phyloP scores from a whole-genome alignment of 139 green algal genomes.

The Limnomonas spitsbergensis region DNA sequence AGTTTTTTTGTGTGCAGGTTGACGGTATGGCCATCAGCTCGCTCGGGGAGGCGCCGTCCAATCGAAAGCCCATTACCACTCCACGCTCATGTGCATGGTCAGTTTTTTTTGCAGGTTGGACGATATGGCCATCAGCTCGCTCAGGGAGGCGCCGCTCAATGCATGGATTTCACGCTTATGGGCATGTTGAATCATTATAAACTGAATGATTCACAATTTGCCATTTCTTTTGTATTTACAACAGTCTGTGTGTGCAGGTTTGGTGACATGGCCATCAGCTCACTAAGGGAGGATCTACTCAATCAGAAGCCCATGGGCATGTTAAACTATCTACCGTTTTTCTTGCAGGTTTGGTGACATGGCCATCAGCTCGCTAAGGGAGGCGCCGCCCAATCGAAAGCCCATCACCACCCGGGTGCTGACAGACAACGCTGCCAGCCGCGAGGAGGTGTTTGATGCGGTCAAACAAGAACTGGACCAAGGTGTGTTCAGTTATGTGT shows the following conservation, averaged over 20 bases:
- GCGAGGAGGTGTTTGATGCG: conserved; percentile 44
- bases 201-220: no score
- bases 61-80: conserved; percentile 42
- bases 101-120: no score
- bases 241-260: no score
- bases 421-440: conserved; percentile 25
- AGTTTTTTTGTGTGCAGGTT: no score
- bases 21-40: background rate
- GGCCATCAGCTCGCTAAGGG: background rate
- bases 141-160: background rate
- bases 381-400: background rate
- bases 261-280: conserved; percentile 14
- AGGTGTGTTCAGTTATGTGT: conserved; percentile 24
- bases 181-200: no score
- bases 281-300: background rate
- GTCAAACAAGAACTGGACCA: conserved; percentile 56
- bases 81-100: no score
- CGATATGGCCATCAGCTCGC: background rate
- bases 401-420: conserved; percentile 52
- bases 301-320: conserved; percentile 45
- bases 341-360: conserved; percentile 24
- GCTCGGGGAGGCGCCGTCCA: background rate
- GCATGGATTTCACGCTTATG: no score
- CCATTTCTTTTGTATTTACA: no score
- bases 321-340: no score